Evolutionary conservation across 768 basidiomycete genomes (phyloP), one percentile per base, ranked within the genome.

Genomic region (Ephemerocybe angulata): DNA sequence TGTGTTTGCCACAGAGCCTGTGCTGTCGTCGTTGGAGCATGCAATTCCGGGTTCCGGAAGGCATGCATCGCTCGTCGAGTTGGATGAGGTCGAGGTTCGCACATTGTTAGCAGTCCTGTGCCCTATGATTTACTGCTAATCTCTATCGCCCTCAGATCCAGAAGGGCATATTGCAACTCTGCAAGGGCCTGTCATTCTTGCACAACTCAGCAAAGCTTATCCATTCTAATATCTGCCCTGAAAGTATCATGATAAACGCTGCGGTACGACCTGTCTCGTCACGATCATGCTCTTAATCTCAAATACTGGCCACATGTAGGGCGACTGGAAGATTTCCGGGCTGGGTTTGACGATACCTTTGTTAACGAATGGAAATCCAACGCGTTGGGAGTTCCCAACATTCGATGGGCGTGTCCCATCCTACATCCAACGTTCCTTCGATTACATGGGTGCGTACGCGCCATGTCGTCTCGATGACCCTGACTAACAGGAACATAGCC

Each of bases 241-340:
- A 96, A 62, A 88, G 84, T 54, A 82, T 99, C 53, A 76, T 98
- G 6, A 87, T 99, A 65, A 99, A 97, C 65, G 82, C 82, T 55
- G 84, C 91, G 58, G 94, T 95, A 54, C 70, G 86, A 66, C 58
- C n/a, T 37, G 38, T 27, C 11, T n/a, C 15, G 17, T 33, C 31
- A 11, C 24, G 17, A 24, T 31, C 31, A 38, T 17, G 21, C 31
- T 27, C 3, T 25, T 7, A 21, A 11, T 25, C 1, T 12, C 24
- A n/a, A 29, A 21, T 11, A 40, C 49, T 33, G 15, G 53, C 29
- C 21, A 53, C 30, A 28, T 40, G n/a, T 28, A 96, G 93, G 96
- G 97, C 29, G 97, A 99, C 70, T 99, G 97, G 97, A 99, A 98
- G 72, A 81, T 99, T 30, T 85, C 88, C 17, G 95, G 93, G 1